Evolutionary conservation across 768 basidiomycete genomes (phyloP), one percentile per base, ranked within the genome.

Genomic region (Lactifluus hygrophoroides): DNA sequence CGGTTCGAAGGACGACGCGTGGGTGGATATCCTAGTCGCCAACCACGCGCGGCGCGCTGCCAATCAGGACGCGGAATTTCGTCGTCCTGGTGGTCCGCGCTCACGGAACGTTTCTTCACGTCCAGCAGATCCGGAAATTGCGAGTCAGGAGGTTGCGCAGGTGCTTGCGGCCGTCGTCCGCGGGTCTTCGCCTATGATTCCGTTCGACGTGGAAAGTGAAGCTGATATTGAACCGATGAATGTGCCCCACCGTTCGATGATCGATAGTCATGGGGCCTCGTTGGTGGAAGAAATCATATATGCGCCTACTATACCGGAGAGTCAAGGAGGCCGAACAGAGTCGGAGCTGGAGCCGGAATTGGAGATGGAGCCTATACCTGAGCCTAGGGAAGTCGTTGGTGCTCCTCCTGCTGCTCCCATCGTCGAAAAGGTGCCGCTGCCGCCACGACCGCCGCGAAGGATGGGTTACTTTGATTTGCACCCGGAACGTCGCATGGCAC

Each of bases 21-120:
- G 90, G 89, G 88, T 92, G 42, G 90, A 92, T 70, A 92, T 92
- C 42, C 72, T 91, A 10, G 88, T 92, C 2, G 83, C 82, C 44
- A 79, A 69, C 14, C 80, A 79, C 62, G 69, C 64, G 35, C 72
- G 83, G 42, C 70, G 83, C 42, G 69, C 85, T 67, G 77, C 68
- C 1, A 78, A 75, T 7, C 85, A 86, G 67, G 85, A 85, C 48
- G 80, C 73, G 4, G 75, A 77, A 37, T 30, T 70, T 60, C 65
- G 68, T 5, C 51, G 54, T 19, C 52, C 63, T 1, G 65, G 53
- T 65, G 68, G 65, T 49, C 65, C 49, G 56, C 69, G 63, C 55
- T 65, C 64, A 1, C 58, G 71, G 16, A 72, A 71, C 64, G 75
- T 67, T 54, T 73, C 68, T 54, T 73, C 68, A 37, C 72, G 73